Evolutionary conservation across 768 basidiomycete genomes (phyloP).

Genomic region (Saitozyma sp.): DNA sequence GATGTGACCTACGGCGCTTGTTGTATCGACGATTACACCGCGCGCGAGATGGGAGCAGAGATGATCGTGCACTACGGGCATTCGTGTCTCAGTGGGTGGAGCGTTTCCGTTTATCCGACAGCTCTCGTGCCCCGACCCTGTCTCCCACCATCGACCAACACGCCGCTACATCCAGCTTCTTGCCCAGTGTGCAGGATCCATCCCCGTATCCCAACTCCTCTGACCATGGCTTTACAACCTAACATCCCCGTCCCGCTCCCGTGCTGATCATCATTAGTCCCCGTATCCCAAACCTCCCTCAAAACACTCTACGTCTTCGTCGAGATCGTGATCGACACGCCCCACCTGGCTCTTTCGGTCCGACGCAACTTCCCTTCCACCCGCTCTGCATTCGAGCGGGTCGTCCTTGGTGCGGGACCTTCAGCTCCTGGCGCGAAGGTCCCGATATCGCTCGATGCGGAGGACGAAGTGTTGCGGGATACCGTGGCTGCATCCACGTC

Average conservation of each 20-base stretch:
- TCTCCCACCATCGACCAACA: background rate
- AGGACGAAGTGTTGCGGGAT: slow-evolving; percentile 12
- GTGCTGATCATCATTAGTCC: slow-evolving; percentile 62
- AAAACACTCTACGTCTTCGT: slow-evolving; percentile 98
- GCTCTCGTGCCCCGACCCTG: background rate
- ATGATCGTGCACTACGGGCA: slow-evolving; percentile 99
- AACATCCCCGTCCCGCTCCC: background rate
- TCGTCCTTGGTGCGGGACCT: slow-evolving; percentile 62
- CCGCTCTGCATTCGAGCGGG: slow-evolving; percentile 65
- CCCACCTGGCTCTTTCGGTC: slow-evolving; percentile 78
- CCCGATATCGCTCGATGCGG: slow-evolving; percentile 54
- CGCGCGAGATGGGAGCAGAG: slow-evolving; percentile 91
- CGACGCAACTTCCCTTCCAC: slow-evolving; percentile 85
- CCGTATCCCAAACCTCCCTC: slow-evolving; percentile 87
- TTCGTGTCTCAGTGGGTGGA: slow-evolving; percentile 81
- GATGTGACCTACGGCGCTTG: slow-evolving; percentile 99
- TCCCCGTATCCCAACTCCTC: too few species aligned
- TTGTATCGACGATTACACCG: slow-evolving; percentile 97
- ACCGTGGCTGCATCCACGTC: background rate
- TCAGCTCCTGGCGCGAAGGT: slow-evolving; percentile 55
- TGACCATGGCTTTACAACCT: too few species aligned
- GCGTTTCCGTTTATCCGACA: background rate
- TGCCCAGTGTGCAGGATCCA: too few species aligned
- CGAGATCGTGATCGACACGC: slow-evolving; percentile 86
- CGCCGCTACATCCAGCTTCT: too few species aligned